Percentiles rank a stretch among this genome's conserved stretches.
phyloP scores from a whole-genome alignment of 495 filamentous ascomycete genomes.

The Penicillium subrubescens region DNA sequence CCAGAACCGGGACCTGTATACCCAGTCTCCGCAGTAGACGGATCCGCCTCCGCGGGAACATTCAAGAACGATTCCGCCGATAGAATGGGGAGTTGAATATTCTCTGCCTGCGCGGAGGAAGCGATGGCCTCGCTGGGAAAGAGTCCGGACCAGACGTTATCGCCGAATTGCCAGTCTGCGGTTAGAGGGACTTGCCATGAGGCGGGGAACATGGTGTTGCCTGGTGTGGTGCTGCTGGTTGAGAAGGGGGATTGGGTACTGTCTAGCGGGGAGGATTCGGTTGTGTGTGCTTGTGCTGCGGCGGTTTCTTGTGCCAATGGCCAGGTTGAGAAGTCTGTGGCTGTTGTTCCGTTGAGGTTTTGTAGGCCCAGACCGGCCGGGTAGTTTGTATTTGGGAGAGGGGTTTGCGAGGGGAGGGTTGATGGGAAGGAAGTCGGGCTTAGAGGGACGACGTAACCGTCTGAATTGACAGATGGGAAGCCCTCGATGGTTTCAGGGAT shows the following conservation, averaged over 20 bases:
- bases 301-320: constrained; percentile 18
- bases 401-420: constrained; percentile 10
- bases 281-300: background rate
- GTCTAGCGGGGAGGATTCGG: constrained; percentile 13
- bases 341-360: constrained; percentile 4
- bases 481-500: constrained; percentile 41
- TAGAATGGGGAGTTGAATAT: constrained; percentile 19
- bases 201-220: constrained; percentile 29
- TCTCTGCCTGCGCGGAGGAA: constrained; percentile 1
- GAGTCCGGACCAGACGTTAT: constrained; percentile 34
- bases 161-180: constrained; percentile 41
- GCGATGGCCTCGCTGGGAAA: constrained; percentile 23
- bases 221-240: constrained; percentile 17
- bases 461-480: constrained; percentile 41
- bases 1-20: constrained; percentile 4
- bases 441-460: constrained; percentile 43
- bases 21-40: background rate
- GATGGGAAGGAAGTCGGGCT: constrained; percentile 19
- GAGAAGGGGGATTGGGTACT: constrained; percentile 31
- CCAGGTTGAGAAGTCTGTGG: constrained; percentile 12
- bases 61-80: constrained; percentile 27
- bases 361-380: constrained; percentile 7
- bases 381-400: constrained; percentile 12
- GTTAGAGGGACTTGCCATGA: constrained; percentile 44
- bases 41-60: constrained; percentile 2